Evolutionary conservation across 257 asterid genomes (phyloP).

Genomic region (Ballota nigra): DNA sequence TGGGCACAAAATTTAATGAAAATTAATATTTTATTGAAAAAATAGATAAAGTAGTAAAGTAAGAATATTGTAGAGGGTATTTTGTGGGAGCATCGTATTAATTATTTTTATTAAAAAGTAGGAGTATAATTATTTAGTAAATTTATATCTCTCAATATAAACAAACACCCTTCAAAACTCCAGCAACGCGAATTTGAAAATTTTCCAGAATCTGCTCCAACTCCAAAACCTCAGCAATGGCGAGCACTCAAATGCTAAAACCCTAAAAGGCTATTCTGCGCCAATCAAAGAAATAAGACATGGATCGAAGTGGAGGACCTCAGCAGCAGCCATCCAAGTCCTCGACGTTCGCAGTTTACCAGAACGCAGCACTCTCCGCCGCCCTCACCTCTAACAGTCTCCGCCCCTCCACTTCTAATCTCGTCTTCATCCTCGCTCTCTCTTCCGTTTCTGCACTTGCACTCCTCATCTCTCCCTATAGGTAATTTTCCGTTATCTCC

Average conservation of each 20-base stretch:
- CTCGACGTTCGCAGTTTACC: constrained; percentile 73
- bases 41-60: too few species aligned
- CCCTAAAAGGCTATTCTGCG: constrained; percentile 23
- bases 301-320: constrained; percentile 43
- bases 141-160: too few species aligned
- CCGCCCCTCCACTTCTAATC: constrained; percentile 58
- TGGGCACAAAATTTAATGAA: too few species aligned
- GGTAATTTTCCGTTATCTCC: constrained; percentile 34
- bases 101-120: too few species aligned
- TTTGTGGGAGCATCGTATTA: too few species aligned
- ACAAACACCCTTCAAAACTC: too few species aligned
- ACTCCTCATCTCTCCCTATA: constrained; percentile 35
- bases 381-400: constrained; percentile 76
- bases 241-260: constrained; percentile 17
- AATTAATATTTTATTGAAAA: too few species aligned
- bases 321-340: constrained; percentile 42
- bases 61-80: too few species aligned
- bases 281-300: constrained; percentile 14
- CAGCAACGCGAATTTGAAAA: not conserved
- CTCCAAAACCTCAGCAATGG: constrained; percentile 31
- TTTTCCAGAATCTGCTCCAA: not conserved
- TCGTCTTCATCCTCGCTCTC: constrained; percentile 51
- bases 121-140: too few species aligned
- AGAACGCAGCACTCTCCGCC: constrained; percentile 79
- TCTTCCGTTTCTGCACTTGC: constrained; percentile 48